Conservation (phyloP, 345 rosid species). For the Cardamine resedifolia region DNA sequence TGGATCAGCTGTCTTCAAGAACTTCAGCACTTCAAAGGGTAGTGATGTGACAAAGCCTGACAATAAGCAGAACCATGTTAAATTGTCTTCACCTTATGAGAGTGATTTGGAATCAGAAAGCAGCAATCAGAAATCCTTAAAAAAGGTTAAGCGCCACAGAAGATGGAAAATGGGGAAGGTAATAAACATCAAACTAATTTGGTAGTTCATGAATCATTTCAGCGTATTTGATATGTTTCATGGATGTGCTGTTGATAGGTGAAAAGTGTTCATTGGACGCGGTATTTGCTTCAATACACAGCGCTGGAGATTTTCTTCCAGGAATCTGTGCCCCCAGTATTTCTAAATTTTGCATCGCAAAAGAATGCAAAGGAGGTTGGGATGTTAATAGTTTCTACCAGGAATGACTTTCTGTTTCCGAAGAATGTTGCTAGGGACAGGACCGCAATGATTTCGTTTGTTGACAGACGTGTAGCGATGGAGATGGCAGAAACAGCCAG, state of each 20-base stretch:
- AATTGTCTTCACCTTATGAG: constrained; percentile 53
- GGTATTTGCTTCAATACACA: constrained; percentile 92
- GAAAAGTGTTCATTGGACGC: constrained; percentile 87
- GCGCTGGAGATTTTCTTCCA: constrained; percentile 81
- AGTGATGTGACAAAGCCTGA: constrained; percentile 58
- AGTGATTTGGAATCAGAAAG: constrained; percentile 57
- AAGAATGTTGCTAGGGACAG: constrained; percentile 85
- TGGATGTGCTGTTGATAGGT: constrained; percentile 50
- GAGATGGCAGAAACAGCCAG: constrained; percentile 96
- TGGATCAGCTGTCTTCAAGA: constrained; percentile 81
- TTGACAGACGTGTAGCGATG: constrained; percentile 79
- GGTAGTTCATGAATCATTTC: constrained; percentile 22
- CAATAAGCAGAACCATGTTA: constrained; percentile 56
- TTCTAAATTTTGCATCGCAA: constrained; percentile 72
- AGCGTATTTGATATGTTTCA: constrained; percentile 24
- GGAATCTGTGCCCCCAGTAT: constrained; percentile 71
- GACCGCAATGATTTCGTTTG: constrained; percentile 71
- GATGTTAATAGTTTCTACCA: constrained; percentile 71
- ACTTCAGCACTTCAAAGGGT: constrained; percentile 49
- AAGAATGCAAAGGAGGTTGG: constrained; percentile 93
- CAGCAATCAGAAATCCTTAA: constrained; percentile 50
- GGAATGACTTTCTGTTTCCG: constrained; percentile 83
- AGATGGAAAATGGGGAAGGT: constrained; percentile 94
- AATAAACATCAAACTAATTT: constrained; percentile 20
- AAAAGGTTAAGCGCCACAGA: constrained; percentile 76